Percentiles rank a stretch among this genome's conserved stretches.
Conservation (phyloP, 805 yeast genomes). For the Kluyveromyces starmeri region DNA sequence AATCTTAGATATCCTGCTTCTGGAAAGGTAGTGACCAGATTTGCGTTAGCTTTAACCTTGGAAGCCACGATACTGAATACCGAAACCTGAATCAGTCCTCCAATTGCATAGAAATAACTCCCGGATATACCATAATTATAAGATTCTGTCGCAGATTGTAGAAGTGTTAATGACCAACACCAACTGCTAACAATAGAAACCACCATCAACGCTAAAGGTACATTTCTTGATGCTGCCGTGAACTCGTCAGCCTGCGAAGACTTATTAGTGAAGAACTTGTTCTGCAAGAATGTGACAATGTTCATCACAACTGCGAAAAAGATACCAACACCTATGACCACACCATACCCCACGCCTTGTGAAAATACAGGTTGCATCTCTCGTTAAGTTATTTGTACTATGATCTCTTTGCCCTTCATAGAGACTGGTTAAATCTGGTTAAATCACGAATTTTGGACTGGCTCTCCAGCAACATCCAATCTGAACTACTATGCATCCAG, state of each 20-base stretch:
- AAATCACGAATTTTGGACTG: too few relatives aligned
- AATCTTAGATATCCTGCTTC: conserved; percentile 35
- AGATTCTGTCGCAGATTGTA: conserved; percentile 26
- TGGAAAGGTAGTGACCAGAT: conserved; percentile 33
- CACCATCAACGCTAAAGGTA: conserved; percentile 35
- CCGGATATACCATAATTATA: conserved; percentile 29
- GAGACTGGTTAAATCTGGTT: too few relatives aligned
- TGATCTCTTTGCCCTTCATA: too few relatives aligned
- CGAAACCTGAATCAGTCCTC: conserved; percentile 25
- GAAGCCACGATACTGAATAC: conserved; percentile 32
- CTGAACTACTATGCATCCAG: too few relatives aligned
- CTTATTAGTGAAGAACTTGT: conserved; percentile 27
- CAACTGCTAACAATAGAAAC: conserved; percentile 37
- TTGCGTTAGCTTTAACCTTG: conserved; percentile 31
- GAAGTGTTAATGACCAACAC: conserved; percentile 30
- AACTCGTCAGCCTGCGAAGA: conserved; percentile 32
- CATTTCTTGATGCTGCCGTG: conserved; percentile 37
- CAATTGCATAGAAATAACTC: conserved; percentile 23
- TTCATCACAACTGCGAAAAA: conserved; percentile 39
- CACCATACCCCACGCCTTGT: conserved; percentile 27
- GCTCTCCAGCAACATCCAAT: too few relatives aligned
- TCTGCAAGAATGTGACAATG: conserved; percentile 30
- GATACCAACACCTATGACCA: conserved; percentile 31
- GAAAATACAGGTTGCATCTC: conserved; percentile 11
- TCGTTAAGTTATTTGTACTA: too few relatives aligned